phyloP scores from a whole-genome alignment of 805 yeast genomes.

The Metschnikowia lunata region DNA sequence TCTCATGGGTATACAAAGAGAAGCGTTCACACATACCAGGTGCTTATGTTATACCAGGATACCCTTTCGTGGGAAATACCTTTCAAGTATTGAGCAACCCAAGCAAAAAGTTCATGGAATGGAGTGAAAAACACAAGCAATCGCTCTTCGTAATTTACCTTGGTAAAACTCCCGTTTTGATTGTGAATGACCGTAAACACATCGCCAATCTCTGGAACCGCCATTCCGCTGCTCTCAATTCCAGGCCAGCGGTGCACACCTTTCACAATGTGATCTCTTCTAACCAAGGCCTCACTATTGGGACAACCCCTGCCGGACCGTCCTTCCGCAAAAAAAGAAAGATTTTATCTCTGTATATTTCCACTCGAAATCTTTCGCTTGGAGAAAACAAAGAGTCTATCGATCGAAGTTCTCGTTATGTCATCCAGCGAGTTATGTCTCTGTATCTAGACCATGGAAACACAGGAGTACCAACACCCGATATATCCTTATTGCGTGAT shows the following conservation, averaged over 20 bases:
- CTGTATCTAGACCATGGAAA: constrained; percentile 13
- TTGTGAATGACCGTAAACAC: constrained; percentile 62
- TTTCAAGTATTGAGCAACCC: constrained; percentile 46
- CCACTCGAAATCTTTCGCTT: constrained; percentile 27
- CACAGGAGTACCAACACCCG: constrained; percentile 17
- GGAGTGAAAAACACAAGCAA: constrained; percentile 40
- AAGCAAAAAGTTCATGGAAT: constrained; percentile 41
- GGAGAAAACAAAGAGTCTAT: constrained; percentile 30
- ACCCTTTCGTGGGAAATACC: constrained; percentile 51
- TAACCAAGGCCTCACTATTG: constrained; percentile 57
- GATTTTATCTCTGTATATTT: constrained; percentile 42
- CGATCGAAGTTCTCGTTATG: constrained; percentile 31
- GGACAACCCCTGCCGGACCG: constrained; percentile 57
- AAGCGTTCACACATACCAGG: constrained; percentile 23
- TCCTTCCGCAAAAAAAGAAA: constrained; percentile 47
- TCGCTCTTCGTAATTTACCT: constrained; percentile 58
- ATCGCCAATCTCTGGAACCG: constrained; percentile 50
- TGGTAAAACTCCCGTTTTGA: constrained; percentile 53
- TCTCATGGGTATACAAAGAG: background rate
- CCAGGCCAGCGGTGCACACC: constrained; percentile 63
- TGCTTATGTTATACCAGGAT: constrained; percentile 41
- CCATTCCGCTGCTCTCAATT: constrained; percentile 48
- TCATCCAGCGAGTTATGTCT: constrained; percentile 16
- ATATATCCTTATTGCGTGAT: constrained; percentile 37
- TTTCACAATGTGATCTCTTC: constrained; percentile 60